These are phyloP conservation scores for Eustoma russellianum DNA, from an alignment of 257 asterid genomes.

Conservation along the genomic window DNA sequence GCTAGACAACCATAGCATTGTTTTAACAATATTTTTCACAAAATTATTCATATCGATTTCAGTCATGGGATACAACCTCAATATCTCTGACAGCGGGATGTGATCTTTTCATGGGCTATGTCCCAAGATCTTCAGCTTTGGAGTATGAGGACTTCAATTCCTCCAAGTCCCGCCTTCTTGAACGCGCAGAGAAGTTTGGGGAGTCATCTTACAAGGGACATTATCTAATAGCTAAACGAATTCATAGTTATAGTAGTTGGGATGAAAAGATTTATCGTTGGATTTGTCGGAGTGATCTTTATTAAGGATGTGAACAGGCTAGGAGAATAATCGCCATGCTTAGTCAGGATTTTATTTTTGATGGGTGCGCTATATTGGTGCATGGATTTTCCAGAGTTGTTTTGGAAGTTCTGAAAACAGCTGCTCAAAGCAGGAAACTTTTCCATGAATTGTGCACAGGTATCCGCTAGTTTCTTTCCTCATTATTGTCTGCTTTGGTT, in stretches of 20 bases:
- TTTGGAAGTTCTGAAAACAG: conserved; percentile 66
- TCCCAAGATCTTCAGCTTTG: conserved; percentile 83
- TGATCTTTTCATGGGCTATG: conserved; percentile 86
- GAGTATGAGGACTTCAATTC: conserved; percentile 83
- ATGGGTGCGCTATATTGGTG: conserved; percentile 91
- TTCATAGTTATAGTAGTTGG: neutral
- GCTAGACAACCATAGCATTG: too few relatives aligned
- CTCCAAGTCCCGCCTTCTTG: conserved; percentile 75
- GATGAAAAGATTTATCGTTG: neutral
- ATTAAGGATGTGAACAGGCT: conserved; percentile 42
- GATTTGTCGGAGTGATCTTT: neutral
- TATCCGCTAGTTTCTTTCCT: conserved; percentile 12
- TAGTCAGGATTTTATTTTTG: conserved; percentile 82
- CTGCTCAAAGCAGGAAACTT: conserved; percentile 58
- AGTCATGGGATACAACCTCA: conserved; percentile 97
- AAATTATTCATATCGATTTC: conserved; percentile 10
- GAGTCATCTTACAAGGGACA: conserved; percentile 75
- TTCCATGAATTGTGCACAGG: conserved; percentile 90
- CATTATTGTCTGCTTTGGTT: neutral
- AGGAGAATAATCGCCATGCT: conserved; percentile 82
- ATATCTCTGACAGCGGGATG: conserved; percentile 93
- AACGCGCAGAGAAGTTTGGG: conserved; percentile 95
- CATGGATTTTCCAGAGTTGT: conserved; percentile 94
- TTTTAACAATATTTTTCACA: too few relatives aligned
- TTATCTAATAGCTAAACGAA: neutral